Evolutionary conservation across 2,329 filamentous ascomycete species (phyloP).

Genomic region (Cryphonectria parasitica): DNA sequence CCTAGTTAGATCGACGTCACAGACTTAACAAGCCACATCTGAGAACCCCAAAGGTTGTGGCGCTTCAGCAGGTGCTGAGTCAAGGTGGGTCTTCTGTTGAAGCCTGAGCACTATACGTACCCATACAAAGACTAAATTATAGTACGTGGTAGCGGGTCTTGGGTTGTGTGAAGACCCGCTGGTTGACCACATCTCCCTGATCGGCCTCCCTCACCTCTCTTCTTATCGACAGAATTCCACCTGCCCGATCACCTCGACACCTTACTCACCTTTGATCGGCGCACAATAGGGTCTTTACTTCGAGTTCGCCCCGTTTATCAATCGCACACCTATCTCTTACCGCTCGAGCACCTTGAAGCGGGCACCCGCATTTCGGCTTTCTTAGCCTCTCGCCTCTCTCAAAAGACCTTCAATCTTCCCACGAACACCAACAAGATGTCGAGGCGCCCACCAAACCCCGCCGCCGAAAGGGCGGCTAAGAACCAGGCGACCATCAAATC

Average conservation of each 20-base stretch:
- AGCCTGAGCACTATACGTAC: background rate
- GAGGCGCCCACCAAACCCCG: conserved; percentile 74
- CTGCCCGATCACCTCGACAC: background rate
- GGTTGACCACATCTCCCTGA: conserved; percentile 14
- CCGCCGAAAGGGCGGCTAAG: conserved; percentile 85
- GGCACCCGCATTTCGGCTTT: background rate
- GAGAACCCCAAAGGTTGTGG: background rate
- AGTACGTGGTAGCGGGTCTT: conserved; percentile 12
- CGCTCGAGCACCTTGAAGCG: background rate
- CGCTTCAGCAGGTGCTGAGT: background rate
- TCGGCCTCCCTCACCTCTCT: conserved; percentile 10
- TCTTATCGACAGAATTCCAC: background rate
- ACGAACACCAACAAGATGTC: conserved; percentile 63
- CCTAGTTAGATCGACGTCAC: conserved; percentile 21
- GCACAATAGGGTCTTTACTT: background rate
- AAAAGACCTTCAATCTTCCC: background rate
- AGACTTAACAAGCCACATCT: conserved; percentile 14
- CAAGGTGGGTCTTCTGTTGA: background rate
- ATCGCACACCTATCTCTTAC: background rate
- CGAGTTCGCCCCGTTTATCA: background rate
- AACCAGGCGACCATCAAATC: conserved; percentile 94
- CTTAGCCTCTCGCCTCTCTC: background rate
- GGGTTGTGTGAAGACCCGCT: background rate
- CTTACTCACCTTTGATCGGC: background rate
- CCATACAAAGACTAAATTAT: background rate